phyloP scores from a whole-genome alignment of 148 eudicot genomes.

The Spergularia marina region DNA sequence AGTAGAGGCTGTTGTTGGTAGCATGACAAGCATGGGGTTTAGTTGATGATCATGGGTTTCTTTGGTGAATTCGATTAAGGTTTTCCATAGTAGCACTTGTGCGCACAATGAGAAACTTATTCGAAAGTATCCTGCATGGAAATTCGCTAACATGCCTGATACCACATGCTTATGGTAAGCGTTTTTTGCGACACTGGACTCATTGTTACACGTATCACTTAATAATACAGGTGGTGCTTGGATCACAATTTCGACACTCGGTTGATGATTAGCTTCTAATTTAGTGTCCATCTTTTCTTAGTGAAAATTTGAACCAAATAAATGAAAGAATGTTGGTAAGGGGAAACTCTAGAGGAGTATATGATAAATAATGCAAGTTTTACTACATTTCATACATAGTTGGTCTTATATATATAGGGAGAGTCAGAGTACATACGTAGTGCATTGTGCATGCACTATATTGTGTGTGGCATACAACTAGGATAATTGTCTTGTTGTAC shows the following conservation, averaged over 20 bases:
- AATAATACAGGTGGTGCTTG: constrained; percentile 2
- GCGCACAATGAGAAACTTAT: constrained; percentile 42
- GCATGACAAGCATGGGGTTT: constrained; percentile 4
- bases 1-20: constrained; percentile 31
- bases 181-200: neutral
- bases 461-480: constrained; percentile 1
- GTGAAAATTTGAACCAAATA: neutral
- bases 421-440: neutral
- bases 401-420: neutral
- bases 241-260: constrained; percentile 9
- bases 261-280: neutral
- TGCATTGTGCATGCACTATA: too few relatives aligned
- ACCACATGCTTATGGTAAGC: constrained; percentile 14
- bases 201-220: neutral
- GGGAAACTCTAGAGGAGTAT: too few relatives aligned
- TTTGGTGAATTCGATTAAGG: constrained; percentile 30
- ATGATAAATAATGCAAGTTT: neutral
- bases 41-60: constrained; percentile 1
- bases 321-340: too few relatives aligned
- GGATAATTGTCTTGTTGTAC: neutral
- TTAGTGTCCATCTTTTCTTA: constrained; percentile 17
- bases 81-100: constrained; percentile 53
- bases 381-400: neutral
- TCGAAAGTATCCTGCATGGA: constrained; percentile 58
- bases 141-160: constrained; percentile 15